Evolutionary conservation across 2,329 filamentous ascomycete genomes (phyloP).

Genomic region (Fusarium tuaranense): DNA sequence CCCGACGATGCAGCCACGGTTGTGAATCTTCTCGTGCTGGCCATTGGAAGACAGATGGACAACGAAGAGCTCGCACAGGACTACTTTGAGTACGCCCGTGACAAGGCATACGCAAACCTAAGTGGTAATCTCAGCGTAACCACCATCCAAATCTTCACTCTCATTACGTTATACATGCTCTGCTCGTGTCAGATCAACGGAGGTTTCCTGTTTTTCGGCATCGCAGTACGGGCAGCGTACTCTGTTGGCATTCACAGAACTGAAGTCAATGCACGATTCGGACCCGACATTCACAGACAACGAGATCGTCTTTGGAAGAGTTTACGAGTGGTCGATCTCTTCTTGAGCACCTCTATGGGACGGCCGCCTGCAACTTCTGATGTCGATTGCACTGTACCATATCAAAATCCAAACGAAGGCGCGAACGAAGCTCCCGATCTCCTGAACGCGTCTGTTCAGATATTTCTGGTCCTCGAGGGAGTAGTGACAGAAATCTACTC

Average conservation of each 20-base stretch:
- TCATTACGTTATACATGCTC: slow-evolving; percentile 66
- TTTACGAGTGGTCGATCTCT: slow-evolving; percentile 63
- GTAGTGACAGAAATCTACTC: slow-evolving; percentile 66
- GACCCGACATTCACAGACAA: slow-evolving; percentile 54
- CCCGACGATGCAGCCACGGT: slow-evolving; percentile 54
- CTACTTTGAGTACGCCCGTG: slow-evolving; percentile 64
- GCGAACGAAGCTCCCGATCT: slow-evolving; percentile 58
- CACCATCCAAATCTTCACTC: slow-evolving; percentile 62
- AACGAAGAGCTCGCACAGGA: slow-evolving; percentile 56
- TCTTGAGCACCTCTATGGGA: slow-evolving; percentile 66
- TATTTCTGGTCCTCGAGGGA: slow-evolving; percentile 62
- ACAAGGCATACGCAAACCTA: slow-evolving; percentile 57
- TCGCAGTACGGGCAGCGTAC: slow-evolving; percentile 64
- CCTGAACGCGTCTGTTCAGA: slow-evolving; percentile 64
- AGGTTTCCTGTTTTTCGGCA: slow-evolving; percentile 66
- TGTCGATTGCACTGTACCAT: slow-evolving; percentile 65
- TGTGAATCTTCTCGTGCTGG: slow-evolving; percentile 62
- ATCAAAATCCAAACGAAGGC: slow-evolving; percentile 50
- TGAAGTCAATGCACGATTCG: slow-evolving; percentile 66
- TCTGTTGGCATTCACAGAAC: slow-evolving; percentile 65
- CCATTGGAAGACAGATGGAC: slow-evolving; percentile 59
- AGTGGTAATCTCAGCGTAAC: slow-evolving; percentile 60
- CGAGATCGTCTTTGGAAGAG: slow-evolving; percentile 67
- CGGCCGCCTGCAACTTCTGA: slow-evolving; percentile 65
- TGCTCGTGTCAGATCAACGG: slow-evolving; percentile 67